Conservation (phyloP, 202 grass and related monocot genomes). For the Elaeis oleifera region DNA sequence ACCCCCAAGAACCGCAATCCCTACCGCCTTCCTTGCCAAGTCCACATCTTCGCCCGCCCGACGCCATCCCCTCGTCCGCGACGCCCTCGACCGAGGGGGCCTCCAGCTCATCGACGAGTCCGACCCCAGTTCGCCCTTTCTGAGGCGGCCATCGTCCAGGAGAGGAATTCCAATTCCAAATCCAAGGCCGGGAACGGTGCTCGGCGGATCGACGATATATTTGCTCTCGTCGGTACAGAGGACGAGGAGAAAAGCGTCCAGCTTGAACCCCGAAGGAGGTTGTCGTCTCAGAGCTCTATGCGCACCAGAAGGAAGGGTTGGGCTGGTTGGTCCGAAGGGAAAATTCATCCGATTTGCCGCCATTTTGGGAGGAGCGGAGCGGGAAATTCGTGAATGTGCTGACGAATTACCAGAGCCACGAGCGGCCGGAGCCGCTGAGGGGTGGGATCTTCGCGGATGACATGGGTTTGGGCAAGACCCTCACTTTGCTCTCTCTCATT, state of each 20-base stretch:
- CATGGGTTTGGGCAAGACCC: slow-evolving; percentile 95
- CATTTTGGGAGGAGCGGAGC: slow-evolving; percentile 57
- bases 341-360: slow-evolving; percentile 61
- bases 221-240: slow-evolving; percentile 22
- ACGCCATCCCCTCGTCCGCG: slow-evolving; percentile 21
- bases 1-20: slow-evolving; percentile 18
- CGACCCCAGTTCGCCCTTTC: slow-evolving; percentile 63
- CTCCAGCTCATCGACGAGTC: slow-evolving; percentile 38
- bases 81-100: slow-evolving; percentile 24
- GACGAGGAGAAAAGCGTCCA: slow-evolving; percentile 19
- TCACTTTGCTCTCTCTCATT: slow-evolving; percentile 71
- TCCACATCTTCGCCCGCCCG: slow-evolving; percentile 58
- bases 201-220: slow-evolving; percentile 58
- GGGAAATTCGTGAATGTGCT: slow-evolving; percentile 53
- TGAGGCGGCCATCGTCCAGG: slow-evolving; percentile 49
- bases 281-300: slow-evolving; percentile 48
- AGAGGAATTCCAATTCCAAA: slow-evolving; percentile 26
- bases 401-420: slow-evolving; percentile 33
- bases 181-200: slow-evolving; percentile 9
- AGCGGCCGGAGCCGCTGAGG: slow-evolving; percentile 43
- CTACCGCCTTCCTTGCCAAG: slow-evolving; percentile 48
- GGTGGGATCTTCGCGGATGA: slow-evolving; percentile 95
- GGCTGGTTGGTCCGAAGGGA: slow-evolving; percentile 71
- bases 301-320: slow-evolving; percentile 70
- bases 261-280: slow-evolving; percentile 65